phyloP scores from a whole-genome alignment of 164 flowering plant species.

The Nymphaea colorata region DNA sequence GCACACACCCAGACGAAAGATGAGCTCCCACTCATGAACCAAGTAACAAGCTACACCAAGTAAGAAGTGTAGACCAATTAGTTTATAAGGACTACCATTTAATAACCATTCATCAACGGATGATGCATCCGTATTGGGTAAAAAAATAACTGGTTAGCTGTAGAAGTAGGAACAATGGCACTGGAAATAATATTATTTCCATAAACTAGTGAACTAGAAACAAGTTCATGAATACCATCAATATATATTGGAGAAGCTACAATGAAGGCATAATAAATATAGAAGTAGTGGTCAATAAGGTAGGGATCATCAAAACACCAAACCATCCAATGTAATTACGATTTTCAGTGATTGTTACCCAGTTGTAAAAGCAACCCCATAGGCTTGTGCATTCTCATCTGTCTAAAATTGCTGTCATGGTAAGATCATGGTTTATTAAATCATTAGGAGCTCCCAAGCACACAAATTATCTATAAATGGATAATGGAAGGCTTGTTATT shows the following conservation, averaged over 20 bases:
- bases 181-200: neutral
- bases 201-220: neutral
- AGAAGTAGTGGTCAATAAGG: too few species aligned
- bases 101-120: neutral
- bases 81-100: neutral
- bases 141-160: neutral
- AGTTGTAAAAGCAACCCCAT: neutral
- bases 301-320: too few species aligned
- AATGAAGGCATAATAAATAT: neutral
- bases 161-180: neutral
- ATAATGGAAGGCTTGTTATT: too few species aligned
- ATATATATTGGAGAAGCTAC: neutral
- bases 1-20: neutral
- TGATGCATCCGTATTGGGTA: neutral
- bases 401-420: neutral
- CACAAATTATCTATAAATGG: too few species aligned
- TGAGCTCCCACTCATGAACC: conserved; percentile 5
- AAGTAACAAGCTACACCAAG: conserved; percentile 1
- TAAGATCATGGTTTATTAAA: too few species aligned
- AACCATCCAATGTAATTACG: too few species aligned
- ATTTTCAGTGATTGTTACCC: neutral
- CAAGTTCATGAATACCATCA: neutral
- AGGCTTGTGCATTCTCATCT: neutral
- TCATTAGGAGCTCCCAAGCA: too few species aligned
- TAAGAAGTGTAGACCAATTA: neutral